phyloP scores from a whole-genome alignment of 306 rosid genomes.

The Ammopiptanthus mongolicus region DNA sequence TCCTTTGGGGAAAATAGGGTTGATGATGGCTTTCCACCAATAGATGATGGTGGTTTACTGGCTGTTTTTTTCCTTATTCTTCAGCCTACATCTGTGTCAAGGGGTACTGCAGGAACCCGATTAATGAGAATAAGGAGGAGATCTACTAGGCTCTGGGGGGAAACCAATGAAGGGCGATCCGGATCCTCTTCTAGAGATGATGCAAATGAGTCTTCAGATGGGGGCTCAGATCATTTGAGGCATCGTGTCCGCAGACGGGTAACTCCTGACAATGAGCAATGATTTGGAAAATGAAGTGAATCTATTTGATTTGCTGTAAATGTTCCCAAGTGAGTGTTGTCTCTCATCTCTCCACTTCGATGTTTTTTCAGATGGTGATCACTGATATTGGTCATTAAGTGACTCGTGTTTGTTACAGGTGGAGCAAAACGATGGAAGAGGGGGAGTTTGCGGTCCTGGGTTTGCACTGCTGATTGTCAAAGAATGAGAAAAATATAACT shows the following conservation, averaged over 20 bases:
- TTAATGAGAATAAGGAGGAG: slow-evolving; percentile 64
- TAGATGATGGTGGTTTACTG: slow-evolving; percentile 77
- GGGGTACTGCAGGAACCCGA: slow-evolving; percentile 59
- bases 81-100: slow-evolving; percentile 74
- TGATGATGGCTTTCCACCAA: slow-evolving; percentile 64
- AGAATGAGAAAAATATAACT: slow-evolving; percentile 33
- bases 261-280: slow-evolving; percentile 65
- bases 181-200: slow-evolving; percentile 72
- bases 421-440: slow-evolving; percentile 5
- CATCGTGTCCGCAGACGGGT: slow-evolving; percentile 50
- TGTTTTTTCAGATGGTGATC: slow-evolving; percentile 6
- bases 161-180: slow-evolving; percentile 66
- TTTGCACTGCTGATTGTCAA: slow-evolving; percentile 23
- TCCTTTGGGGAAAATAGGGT: slow-evolving; percentile 75
- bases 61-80: slow-evolving; percentile 84
- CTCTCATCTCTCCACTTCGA: neutral
- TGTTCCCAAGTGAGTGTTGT: slow-evolving; percentile 40
- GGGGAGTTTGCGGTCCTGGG: slow-evolving; percentile 24
- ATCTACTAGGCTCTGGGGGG: slow-evolving; percentile 76
- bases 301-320: slow-evolving; percentile 16
- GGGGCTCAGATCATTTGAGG: slow-evolving; percentile 61
- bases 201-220: slow-evolving; percentile 80
- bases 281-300: slow-evolving; percentile 25
- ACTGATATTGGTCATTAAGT: slow-evolving; percentile 13
- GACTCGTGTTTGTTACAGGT: slow-evolving; percentile 26